phyloP scores from a whole-genome alignment of 2,329 filamentous ascomycete genomes.

The Neonectria ditissima region DNA sequence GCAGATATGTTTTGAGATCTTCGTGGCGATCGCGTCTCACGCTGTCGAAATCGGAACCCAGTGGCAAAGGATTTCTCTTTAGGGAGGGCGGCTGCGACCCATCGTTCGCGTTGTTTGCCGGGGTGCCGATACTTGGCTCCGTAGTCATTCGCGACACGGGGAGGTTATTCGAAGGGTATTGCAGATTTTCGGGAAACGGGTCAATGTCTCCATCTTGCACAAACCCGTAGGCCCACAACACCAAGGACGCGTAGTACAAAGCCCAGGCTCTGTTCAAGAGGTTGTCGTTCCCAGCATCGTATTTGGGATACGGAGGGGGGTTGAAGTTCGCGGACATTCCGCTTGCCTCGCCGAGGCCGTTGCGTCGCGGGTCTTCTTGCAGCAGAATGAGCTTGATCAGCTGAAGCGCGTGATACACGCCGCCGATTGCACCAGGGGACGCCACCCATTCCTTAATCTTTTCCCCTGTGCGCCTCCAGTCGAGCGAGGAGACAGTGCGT shows the following conservation, averaged over 20 bases:
- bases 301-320: constrained; percentile 39
- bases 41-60: constrained; percentile 36
- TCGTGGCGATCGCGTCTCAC: constrained; percentile 41
- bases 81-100: constrained; percentile 34
- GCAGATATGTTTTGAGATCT: constrained; percentile 43
- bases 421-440: constrained; percentile 44
- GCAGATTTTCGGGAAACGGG: constrained; percentile 43
- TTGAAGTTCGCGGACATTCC: constrained; percentile 31
- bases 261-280: constrained; percentile 43
- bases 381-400: constrained; percentile 43
- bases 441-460: constrained; percentile 47
- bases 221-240: constrained; percentile 44
- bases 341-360: constrained; percentile 23
- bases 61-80: constrained; percentile 32
- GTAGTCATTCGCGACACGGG: constrained; percentile 26
- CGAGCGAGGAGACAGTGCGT: constrained; percentile 42
- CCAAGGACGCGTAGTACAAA: constrained; percentile 44
- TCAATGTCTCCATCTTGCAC: constrained; percentile 45
- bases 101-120: constrained; percentile 24
- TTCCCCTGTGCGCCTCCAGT: constrained; percentile 44
- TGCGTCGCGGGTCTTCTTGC: constrained; percentile 35
- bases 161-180: constrained; percentile 36
- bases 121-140: constrained; percentile 33
- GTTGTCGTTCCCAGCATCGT: constrained; percentile 42
- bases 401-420: constrained; percentile 45